Evolutionary conservation across 768 basidiomycete species (phyloP), one percentile per base, ranked within the genome.

Genomic region (Kwoniella shandongensis): DNA sequence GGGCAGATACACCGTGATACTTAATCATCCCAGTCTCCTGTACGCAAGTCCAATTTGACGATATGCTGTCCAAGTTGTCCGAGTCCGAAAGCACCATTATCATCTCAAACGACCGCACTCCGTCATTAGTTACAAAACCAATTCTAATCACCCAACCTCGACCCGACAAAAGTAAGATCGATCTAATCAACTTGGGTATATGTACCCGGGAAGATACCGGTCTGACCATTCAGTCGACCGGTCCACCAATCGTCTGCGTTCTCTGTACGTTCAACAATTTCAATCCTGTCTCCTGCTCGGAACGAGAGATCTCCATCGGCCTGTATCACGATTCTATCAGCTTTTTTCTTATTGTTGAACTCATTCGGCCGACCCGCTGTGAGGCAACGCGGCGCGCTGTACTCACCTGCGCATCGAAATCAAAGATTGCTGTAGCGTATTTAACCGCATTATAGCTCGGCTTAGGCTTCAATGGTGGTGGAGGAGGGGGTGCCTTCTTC

Each of bases 381-480:
- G n/a, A n/a, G n/a, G n/a, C n/a, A n/a, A n/a, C n/a, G n/a, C n/a
- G n/a, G n/a, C n/a, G n/a, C n/a, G n/a, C n/a, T 36, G 15, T 17
- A 45, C 80, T 51, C 70, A 85, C 86, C 83, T 94, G 92, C 18
- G 96, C 91, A 32, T 81, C 82, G 73, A 94, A 99, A 76, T 99
- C 96, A 72, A 96, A 99, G 70, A 98, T 73, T 27, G 96, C 96
- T 10, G 89, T 87, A 23, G 92, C 91, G 69, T 91, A 91, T 75
- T 86, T 83, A 2, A 81, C 78, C 48, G 79, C 79, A 1, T 83
- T 83, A 7, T 82, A 80, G 75, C 88, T 89, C 4, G 89, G 89
- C 73, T 91, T 93, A 1, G 89, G 84, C 78, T 91, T 93, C 67
- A 92, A 72, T 1, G 91, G 87, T 7, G 94, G 94, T 0, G 94